phyloP scores from a whole-genome alignment of 1,139 yeast species.

The Starmera stellimalicola region DNA sequence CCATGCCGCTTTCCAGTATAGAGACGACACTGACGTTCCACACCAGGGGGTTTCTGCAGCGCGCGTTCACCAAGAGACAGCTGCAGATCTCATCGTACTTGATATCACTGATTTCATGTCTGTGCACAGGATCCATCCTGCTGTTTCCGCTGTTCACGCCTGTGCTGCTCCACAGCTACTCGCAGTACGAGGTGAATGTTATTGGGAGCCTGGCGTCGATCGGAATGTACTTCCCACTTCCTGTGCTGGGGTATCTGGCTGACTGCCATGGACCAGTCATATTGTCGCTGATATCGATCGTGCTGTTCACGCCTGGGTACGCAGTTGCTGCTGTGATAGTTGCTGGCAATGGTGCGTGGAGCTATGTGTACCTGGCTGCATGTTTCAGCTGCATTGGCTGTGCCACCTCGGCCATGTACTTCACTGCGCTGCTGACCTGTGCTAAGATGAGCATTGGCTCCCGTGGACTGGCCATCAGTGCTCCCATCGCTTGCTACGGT shows the following conservation, averaged over 20 bases:
- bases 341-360: slow-evolving; percentile 12
- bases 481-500: slow-evolving; percentile 86
- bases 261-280: slow-evolving; percentile 80
- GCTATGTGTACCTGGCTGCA: slow-evolving; percentile 20
- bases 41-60: slow-evolving; percentile 23
- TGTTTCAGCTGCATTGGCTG: slow-evolving; percentile 57
- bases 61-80: slow-evolving; percentile 18
- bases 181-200: slow-evolving; percentile 65
- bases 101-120: slow-evolving; percentile 42
- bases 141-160: slow-evolving; percentile 74
- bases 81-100: slow-evolving; percentile 28
- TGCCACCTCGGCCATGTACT: slow-evolving; percentile 75
- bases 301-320: slow-evolving; percentile 70
- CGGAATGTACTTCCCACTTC: slow-evolving; percentile 82
- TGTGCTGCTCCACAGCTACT: slow-evolving; percentile 52
- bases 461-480: slow-evolving; percentile 74
- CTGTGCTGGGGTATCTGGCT: slow-evolving; percentile 72
- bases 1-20: slow-evolving; percentile 21
- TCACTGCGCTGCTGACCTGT: slow-evolving; percentile 71
- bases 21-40: slow-evolving; percentile 31
- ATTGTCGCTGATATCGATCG: slow-evolving; percentile 52
- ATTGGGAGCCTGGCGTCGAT: slow-evolving; percentile 68
- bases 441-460: slow-evolving; percentile 70
- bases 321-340: slow-evolving; percentile 33
- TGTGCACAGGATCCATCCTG: slow-evolving; percentile 74